These are phyloP conservation scores for Martensiomyces pterosporus DNA, from an alignment of 192 early-diverging fungal species.

Conservation along the genomic window DNA sequence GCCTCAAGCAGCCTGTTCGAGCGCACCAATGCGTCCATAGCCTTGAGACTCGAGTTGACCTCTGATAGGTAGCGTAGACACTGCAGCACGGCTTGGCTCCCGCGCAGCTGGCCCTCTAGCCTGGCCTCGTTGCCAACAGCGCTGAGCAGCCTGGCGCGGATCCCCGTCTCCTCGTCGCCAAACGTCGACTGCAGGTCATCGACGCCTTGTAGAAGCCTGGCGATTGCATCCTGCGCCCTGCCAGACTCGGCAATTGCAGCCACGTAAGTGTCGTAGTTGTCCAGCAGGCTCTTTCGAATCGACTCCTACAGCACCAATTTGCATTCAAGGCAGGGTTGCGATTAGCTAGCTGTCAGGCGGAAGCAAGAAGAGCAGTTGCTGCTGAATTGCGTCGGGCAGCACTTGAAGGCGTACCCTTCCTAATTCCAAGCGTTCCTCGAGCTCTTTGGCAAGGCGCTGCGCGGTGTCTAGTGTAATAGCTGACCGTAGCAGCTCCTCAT, in stretches of 20 bases:
- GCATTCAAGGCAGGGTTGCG: background rate
- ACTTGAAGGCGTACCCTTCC: background rate
- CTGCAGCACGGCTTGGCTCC: constrained; percentile 8
- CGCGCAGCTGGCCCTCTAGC: constrained; percentile 1
- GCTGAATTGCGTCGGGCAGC: too few species aligned
- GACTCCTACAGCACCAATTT: constrained; percentile 5
- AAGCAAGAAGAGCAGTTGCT: too few species aligned
- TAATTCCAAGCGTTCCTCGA: background rate
- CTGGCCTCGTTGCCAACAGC: constrained; percentile 7
- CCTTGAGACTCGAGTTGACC: constrained; percentile 3
- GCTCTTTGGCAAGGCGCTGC: background rate
- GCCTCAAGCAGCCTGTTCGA: constrained; percentile 2
- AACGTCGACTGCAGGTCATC: constrained; percentile 26
- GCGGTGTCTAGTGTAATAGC: constrained; percentile 1
- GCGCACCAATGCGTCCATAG: constrained; percentile 11
- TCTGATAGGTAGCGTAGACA: constrained; percentile 10
- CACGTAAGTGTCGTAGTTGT: constrained; percentile 6
- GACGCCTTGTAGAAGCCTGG: constrained; percentile 17
- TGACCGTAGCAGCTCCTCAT: background rate
- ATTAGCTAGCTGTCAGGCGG: too few species aligned
- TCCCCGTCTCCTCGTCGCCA: constrained; percentile 25
- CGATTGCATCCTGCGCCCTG: constrained; percentile 9
- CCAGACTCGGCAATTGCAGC: constrained; percentile 1
- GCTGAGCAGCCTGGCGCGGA: constrained; percentile 13
- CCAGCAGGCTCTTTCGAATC: constrained; percentile 4